Percentiles rank a stretch among this genome's conserved stretches.
Evolutionary conservation across 2,329 filamentous ascomycete species (phyloP).

Genomic region (Pseudocercospora fijiensis): DNA sequence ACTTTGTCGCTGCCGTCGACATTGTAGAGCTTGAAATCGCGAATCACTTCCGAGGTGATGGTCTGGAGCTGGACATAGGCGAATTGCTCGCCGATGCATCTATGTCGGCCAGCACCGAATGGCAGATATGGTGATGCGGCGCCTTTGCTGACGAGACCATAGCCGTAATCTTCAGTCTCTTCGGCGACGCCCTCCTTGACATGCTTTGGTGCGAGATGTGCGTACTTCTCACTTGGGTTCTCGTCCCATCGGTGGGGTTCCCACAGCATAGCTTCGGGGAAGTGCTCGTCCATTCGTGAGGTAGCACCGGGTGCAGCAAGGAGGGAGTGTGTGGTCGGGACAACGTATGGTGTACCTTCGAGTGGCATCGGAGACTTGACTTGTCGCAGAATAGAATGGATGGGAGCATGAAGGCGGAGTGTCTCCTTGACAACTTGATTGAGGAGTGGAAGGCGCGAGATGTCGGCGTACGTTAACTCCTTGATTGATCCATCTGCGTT

Average conservation of each 20-base stretch:
- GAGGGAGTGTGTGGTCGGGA: conserved; percentile 77
- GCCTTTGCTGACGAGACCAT: conserved; percentile 89
- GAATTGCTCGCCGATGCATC: conserved; percentile 96
- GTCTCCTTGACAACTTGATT: conserved; percentile 87
- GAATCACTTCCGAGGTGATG: conserved; percentile 73
- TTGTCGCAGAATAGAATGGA: conserved; percentile 91
- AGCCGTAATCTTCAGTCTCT: conserved; percentile 86
- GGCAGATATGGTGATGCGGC: conserved; percentile 86
- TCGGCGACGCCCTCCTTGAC: conserved; percentile 40
- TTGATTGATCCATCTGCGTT: conserved; percentile 59
- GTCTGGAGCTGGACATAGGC: conserved; percentile 89
- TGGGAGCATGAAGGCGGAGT: conserved; percentile 83
- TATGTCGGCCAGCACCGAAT: conserved; percentile 87
- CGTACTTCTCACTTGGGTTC: conserved; percentile 49
- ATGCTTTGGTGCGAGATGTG: conserved; percentile 31
- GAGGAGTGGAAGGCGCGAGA: conserved; percentile 77
- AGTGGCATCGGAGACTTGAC: conserved; percentile 86
- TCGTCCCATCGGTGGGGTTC: conserved; percentile 88
- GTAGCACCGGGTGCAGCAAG: conserved; percentile 84
- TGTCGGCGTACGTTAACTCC: conserved; percentile 71
- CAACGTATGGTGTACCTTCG: conserved; percentile 75
- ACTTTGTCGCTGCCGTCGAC: conserved; percentile 67
- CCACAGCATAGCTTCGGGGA: conserved; percentile 80
- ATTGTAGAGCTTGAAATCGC: conserved; percentile 77
- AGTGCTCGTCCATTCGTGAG: conserved; percentile 68